Conservation (phyloP, 2,329 filamentous ascomycete species). For the Harringtonia aguacate region DNA sequence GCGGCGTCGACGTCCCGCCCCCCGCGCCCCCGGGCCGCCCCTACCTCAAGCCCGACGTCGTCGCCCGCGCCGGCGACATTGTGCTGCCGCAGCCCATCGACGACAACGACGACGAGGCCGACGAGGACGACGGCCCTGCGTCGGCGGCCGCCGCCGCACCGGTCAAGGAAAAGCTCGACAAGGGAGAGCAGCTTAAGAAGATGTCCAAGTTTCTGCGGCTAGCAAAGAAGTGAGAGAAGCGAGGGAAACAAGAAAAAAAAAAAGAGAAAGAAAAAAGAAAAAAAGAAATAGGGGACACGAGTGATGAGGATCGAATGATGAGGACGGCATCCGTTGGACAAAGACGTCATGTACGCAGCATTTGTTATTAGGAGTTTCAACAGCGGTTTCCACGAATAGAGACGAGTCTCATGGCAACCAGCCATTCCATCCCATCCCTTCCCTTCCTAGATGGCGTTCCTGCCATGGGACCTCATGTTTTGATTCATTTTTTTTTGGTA, state of each 20-base stretch:
- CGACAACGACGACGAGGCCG: conserved; percentile 24
- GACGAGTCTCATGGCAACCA: too few relatives aligned
- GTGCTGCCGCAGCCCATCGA: conserved; percentile 39
- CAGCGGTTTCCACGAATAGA: too few relatives aligned
- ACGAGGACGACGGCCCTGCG: conserved; percentile 23
- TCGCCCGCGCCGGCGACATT: conserved; percentile 54
- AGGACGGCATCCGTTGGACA: too few relatives aligned
- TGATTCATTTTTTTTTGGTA: conserved; percentile 1
- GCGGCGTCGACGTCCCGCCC: conserved; percentile 48
- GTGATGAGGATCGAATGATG: too few relatives aligned
- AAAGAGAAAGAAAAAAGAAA: too few relatives aligned
- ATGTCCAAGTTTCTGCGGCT: conserved; percentile 13
- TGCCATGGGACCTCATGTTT: too few relatives aligned
- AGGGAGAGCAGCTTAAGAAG: conserved; percentile 23
- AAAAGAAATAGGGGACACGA: too few relatives aligned
- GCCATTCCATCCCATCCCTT: too few relatives aligned
- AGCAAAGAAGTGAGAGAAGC: conserved; percentile 9
- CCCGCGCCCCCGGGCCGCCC: conserved; percentile 30
- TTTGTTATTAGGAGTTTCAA: too few relatives aligned
- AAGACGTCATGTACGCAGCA: too few relatives aligned
- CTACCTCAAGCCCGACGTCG: conserved; percentile 48
- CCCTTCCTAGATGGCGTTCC: too few relatives aligned
- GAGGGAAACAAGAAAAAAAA: background rate
- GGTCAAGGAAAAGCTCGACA: conserved; percentile 14
- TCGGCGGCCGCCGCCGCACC: conserved; percentile 17